Conservation (phyloP, 768 basidiomycete species). For the Suillus subluteus region DNA sequence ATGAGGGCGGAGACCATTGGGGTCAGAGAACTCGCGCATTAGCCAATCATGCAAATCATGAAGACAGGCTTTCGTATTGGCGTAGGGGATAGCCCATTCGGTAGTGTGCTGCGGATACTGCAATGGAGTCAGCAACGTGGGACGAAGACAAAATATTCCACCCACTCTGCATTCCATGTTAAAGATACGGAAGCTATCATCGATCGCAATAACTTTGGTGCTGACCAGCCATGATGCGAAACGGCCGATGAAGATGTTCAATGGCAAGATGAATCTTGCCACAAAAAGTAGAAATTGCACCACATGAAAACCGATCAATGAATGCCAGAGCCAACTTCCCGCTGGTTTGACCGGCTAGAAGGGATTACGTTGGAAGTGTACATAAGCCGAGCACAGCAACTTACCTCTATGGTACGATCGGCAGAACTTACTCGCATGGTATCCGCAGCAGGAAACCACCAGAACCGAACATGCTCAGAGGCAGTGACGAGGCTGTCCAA, state of each 20-base stretch:
- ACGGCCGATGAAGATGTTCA: conserved; percentile 68
- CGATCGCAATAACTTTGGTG: conserved; percentile 59
- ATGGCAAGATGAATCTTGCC: conserved; percentile 60
- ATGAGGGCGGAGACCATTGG: conserved; percentile 81
- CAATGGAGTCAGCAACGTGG: conserved; percentile 16
- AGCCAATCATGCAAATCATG: conserved; percentile 74
- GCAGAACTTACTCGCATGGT: conserved; percentile 71
- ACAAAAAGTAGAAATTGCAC: conserved; percentile 85
- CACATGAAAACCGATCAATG: conserved; percentile 76
- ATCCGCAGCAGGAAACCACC: conserved; percentile 92
- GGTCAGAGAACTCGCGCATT: conserved; percentile 62
- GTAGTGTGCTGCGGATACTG: conserved; percentile 93
- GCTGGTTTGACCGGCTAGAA: conserved; percentile 53
- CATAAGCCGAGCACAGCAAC: conserved; percentile 28
- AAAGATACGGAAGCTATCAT: conserved; percentile 83
- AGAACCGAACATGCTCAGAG: conserved; percentile 90
- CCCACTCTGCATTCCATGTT: conserved; percentile 92
- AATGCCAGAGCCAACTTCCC: conserved; percentile 70
- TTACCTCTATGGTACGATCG: conserved; percentile 79
- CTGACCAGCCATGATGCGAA: conserved; percentile 72
- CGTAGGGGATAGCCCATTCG: conserved; percentile 90
- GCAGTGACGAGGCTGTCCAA: conserved; percentile 59
- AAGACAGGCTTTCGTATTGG: conserved; percentile 67
- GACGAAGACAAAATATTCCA: conserved; percentile 18
- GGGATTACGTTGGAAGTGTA: conserved; percentile 16